A percentile compares a stretch with the other conserved stretches of the same genome.
Evolutionary conservation across 2,329 filamentous ascomycete genomes (phyloP).

Genomic region (Fusarium nygamai): DNA sequence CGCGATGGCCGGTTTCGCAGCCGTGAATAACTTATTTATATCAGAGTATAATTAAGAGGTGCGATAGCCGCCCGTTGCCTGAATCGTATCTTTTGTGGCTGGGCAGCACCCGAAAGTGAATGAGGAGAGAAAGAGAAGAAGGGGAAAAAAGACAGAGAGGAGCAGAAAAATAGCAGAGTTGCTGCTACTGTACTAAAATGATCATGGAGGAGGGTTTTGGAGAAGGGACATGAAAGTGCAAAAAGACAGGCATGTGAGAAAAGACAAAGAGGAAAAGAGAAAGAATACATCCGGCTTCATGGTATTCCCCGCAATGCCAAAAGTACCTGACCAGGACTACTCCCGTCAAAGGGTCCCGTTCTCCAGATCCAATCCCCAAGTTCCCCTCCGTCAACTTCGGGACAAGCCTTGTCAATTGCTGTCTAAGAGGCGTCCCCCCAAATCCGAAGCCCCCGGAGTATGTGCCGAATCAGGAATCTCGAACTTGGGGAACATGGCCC

Average conservation of each 20-base stretch:
- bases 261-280: neutral
- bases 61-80: neutral
- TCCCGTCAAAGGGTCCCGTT: constrained; percentile 6
- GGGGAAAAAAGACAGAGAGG: constrained; percentile 7
- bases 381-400: constrained; percentile 18
- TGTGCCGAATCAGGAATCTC: constrained; percentile 34
- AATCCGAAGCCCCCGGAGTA: constrained; percentile 17
- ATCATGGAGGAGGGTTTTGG: neutral
- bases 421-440: constrained; percentile 15
- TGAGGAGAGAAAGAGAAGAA: constrained; percentile 10
- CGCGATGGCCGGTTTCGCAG: constrained; percentile 23
- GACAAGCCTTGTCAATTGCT: constrained; percentile 28
- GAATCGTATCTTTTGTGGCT: constrained; percentile 4
- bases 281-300: constrained; percentile 31
- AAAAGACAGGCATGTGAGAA: constrained; percentile 39
- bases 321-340: constrained; percentile 36
- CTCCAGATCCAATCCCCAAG: constrained; percentile 36
- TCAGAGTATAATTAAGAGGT: neutral
- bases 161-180: constrained; percentile 15
- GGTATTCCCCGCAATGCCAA: constrained; percentile 23
- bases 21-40: constrained; percentile 13
- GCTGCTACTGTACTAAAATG: constrained; percentile 1
- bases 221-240: constrained; percentile 11
- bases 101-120: neutral
- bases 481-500: neutral